Conservation (phyloP, 176 grass and related monocot species). For the Dactylis glomerata region DNA sequence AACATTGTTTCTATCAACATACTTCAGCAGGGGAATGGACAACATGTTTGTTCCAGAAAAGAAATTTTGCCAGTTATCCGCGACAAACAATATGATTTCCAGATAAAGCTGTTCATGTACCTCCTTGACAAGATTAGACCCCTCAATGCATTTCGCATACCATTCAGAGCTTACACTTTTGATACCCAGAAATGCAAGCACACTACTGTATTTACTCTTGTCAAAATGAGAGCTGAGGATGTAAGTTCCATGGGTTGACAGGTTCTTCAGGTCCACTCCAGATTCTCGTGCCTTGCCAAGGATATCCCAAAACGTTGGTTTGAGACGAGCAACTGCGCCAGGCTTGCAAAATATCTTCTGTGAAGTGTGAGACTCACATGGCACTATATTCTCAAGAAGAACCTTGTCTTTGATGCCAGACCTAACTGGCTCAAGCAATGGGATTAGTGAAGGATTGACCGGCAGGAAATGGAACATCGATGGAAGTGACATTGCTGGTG, state of each 20-base stretch:
- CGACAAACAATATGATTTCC: slow-evolving; percentile 47
- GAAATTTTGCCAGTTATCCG: slow-evolving; percentile 19
- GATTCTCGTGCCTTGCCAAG: slow-evolving; percentile 34
- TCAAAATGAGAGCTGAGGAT: slow-evolving; percentile 62
- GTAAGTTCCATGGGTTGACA: slow-evolving; percentile 58
- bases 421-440: slow-evolving; percentile 53
- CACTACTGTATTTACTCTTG: slow-evolving; percentile 26
- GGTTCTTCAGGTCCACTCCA: slow-evolving; percentile 31
- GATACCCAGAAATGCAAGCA: slow-evolving; percentile 53
- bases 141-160: slow-evolving; percentile 66
- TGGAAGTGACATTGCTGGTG: slow-evolving; percentile 29
- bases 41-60: slow-evolving; percentile 30
- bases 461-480: slow-evolving; percentile 55
- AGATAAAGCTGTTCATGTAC: slow-evolving; percentile 47
- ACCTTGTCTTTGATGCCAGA: slow-evolving; percentile 59
- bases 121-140: slow-evolving; percentile 44
- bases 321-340: slow-evolving; percentile 34
- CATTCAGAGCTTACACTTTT: slow-evolving; percentile 33
- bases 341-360: slow-evolving; percentile 76
- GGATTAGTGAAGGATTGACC: slow-evolving; percentile 19
- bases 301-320: slow-evolving; percentile 50
- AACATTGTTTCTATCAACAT: slow-evolving; percentile 17
- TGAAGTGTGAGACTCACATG: slow-evolving; percentile 41
- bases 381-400: slow-evolving; percentile 46
- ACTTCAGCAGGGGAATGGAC: slow-evolving; percentile 50